phyloP scores from a whole-genome alignment of 768 basidiomycete genomes.

The Phylloporus sp. region DNA sequence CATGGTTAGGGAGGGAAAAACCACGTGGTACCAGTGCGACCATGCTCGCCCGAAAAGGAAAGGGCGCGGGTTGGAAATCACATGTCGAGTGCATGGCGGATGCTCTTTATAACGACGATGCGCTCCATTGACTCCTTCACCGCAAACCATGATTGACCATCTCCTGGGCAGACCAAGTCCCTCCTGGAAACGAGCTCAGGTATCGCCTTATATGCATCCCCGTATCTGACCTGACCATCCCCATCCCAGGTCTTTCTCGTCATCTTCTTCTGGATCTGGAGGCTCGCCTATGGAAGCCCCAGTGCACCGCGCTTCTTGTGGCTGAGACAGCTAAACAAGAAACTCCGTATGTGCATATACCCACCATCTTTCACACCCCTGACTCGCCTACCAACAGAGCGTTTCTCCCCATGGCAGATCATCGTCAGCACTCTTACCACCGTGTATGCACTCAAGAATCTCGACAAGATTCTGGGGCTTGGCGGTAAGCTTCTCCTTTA shows the following conservation, averaged over 20 bases:
- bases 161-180: constrained; percentile 82
- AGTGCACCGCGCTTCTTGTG: constrained; percentile 65
- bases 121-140: constrained; percentile 2
- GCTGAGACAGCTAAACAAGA: constrained; percentile 55
- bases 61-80: constrained; percentile 22
- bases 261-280: constrained; percentile 87
- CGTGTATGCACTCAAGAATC: constrained; percentile 78
- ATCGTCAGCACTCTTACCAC: constrained; percentile 81
- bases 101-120: not conserved
- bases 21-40: constrained; percentile 10
- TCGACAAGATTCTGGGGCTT: constrained; percentile 82
- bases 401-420: constrained; percentile 96
- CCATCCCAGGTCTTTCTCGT: constrained; percentile 76
- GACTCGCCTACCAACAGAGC: constrained; percentile 42
- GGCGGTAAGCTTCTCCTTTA: constrained; percentile 45
- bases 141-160: constrained; percentile 82
- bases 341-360: constrained; percentile 46
- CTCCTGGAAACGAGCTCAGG: constrained; percentile 87
- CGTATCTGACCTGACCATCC: not conserved
- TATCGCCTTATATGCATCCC: constrained; percentile 24
- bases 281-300: constrained; percentile 62
- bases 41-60: constrained; percentile 19
- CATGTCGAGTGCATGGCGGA: constrained; percentile 23
- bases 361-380: not conserved
- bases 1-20: constrained; percentile 6